Conservation (phyloP, 345 rosid species). For the Eucalyptus regnans region DNA sequence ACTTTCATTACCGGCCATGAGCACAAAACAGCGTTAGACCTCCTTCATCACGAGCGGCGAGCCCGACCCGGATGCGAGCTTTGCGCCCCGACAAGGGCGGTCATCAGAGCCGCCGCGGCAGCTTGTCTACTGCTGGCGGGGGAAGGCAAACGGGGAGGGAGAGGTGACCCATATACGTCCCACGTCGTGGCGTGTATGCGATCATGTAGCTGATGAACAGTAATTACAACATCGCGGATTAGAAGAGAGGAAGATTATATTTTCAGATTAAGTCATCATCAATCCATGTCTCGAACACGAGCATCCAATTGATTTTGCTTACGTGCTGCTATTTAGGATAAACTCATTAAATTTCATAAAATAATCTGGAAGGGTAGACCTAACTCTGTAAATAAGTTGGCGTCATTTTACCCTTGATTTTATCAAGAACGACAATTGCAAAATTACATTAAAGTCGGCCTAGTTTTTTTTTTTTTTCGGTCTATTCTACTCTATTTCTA, state of each 20-base stretch:
- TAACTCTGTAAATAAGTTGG: not conserved
- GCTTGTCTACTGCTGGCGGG: not conserved
- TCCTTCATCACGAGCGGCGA: not conserved
- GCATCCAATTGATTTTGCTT: not conserved
- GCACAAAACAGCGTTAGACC: not conserved
- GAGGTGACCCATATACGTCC: not conserved
- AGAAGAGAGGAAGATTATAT: not conserved
- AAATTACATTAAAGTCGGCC: not conserved
- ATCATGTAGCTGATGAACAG: not conserved
- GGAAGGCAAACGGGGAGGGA: not conserved
- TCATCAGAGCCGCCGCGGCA: not conserved
- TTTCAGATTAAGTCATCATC: not conserved
- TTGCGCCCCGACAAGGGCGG: not conserved
- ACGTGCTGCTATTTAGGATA: not conserved
- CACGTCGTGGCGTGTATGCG: accelerated
- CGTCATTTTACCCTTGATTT: not conserved
- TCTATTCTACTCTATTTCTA: no score
- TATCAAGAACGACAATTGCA: not conserved
- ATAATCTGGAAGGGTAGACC: not conserved
- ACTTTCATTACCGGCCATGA: not conserved
- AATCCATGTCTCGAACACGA: not conserved
- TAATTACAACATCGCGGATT: not conserved
- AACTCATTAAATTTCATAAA: not conserved
- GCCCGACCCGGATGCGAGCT: not conserved
- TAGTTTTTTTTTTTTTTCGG: not conserved